Base-by-base conservation (phyloP, 1,284 basidiomycete species). In the Peniophora sp. region DNA sequence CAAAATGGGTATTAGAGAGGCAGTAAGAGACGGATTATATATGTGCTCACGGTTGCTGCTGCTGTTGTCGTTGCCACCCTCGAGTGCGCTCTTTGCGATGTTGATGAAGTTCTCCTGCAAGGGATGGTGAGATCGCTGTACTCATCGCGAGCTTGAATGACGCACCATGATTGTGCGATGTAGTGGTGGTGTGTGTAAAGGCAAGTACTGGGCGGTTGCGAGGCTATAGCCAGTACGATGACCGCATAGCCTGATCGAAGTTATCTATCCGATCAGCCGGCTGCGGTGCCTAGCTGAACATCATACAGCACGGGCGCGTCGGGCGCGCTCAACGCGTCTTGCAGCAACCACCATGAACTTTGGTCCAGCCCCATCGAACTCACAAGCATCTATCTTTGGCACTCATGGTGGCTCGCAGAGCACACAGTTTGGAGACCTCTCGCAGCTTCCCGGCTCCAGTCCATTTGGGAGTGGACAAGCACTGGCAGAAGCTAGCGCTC, bases 11-110 rank as follows among this genome's bases (percentile, higher is more conserved):
- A 41, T 41, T 6, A 41, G 19, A 41, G n/a, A 6, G 8, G 16
- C n/a, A 41, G 38, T 8, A 41, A 8, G 16, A n/a, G 5, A n/a
- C 16, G 8, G 19, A 41, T n/a, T 16, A 16, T n/a, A 41, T 6
- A 20, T 5, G n/a, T 16, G 19, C 49, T 57, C 58, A 55, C 48
- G 56, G 49, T 60, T 57, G 45, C 32, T 59, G 61, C n/a, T 70
- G 72, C 27, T 32, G 27, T 32, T 32, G 16, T 70, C 59, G 54
- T 67, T 63, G 66, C 85, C 81, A 58, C 79, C 70, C 39, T 73
- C 61, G 56, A 69, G 65, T 58, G 82, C 80, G 63, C 87, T 62
- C 66, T 87, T 83, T 12, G 84, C 86, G 56, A 89, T 62, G 56
- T 77, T 78, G 36, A 87, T 72, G 55, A 89, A 75, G 52, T 61